These are phyloP conservation scores for Blastomyces gilchristii DNA, from an alignment of 2,329 filamentous ascomycete genomes.

Conservation along the genomic window DNA sequence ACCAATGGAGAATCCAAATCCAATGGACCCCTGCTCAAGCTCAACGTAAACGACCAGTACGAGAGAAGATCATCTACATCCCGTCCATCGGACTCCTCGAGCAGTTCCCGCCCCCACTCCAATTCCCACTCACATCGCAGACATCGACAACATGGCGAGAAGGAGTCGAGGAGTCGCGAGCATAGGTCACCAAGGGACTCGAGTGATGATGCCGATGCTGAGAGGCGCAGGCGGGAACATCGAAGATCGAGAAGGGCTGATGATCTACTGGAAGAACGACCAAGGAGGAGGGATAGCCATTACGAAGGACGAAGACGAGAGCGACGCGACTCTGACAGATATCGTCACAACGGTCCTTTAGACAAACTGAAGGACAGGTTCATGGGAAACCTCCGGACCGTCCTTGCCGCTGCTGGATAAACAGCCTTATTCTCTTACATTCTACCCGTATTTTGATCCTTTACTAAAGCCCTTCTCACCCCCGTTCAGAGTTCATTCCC, in stretches of 20 bases:
- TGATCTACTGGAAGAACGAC: conserved; percentile 3
- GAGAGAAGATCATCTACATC: conserved; percentile 17
- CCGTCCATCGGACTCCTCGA: conserved; percentile 23
- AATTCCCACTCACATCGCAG: conserved; percentile 19
- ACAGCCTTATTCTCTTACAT: not conserved
- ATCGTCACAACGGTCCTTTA: conserved; percentile 7
- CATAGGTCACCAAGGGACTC: conserved; percentile 9
- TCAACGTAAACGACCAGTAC: conserved; percentile 25
- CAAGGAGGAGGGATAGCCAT: conserved; percentile 11
- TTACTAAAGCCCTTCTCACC: not conserved
- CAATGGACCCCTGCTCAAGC: conserved; percentile 29
- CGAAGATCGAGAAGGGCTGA: conserved; percentile 9
- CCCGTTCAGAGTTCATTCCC: not conserved
- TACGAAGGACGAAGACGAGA: conserved; percentile 9
- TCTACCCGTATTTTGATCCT: not conserved
- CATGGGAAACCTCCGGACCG: conserved; percentile 11
- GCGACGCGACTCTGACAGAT: conserved; percentile 7
- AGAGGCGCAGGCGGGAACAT: conserved; percentile 8
- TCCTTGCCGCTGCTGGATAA: conserved; percentile 10
- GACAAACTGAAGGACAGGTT: conserved; percentile 12
- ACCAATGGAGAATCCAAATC: conserved; percentile 33
- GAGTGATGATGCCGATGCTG: not conserved
- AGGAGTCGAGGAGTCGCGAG: conserved; percentile 3
- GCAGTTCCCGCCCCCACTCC: conserved; percentile 22
- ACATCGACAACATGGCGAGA: conserved; percentile 15